Base-by-base conservation (phyloP, 2,329 filamentous ascomycete genomes). In the Zymoseptoria ardabiliae region DNA sequence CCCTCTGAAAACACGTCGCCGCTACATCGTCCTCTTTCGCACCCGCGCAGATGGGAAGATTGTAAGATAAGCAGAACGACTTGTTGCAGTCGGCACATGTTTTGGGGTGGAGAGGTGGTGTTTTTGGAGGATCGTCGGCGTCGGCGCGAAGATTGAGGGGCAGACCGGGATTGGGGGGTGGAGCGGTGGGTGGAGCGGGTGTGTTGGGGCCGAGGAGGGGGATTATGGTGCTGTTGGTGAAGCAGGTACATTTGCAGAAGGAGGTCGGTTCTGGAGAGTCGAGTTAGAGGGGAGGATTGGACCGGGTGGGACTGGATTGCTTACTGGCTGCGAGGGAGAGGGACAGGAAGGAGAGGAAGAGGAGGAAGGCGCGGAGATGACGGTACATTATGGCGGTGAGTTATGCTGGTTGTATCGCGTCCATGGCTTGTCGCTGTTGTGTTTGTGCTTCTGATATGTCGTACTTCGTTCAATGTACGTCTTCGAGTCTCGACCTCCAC, bases 161-260 rank as follows among this genome's bases (percentile, higher is more conserved):
- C 19, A 58, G 60, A 53, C 58, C 56, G 22, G 60, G 22, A 50
- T 62, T 61, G 50, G 66, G 58, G 17, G 54, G 62, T 45, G 64
- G 55, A 8, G 62, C 63, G 7, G 65, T 65, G 50, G 63, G 61
- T 22, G 17, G 50, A 53, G 50, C 50, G 21, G 50, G 50, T 17
- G 63, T 50, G 64, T 55, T 68, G 55, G 75, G 75, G 8, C 78
- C 77, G 62, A 84, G 79, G 59, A 88, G 81, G 19, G 84, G 81
- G 64, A 88, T 87, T 55, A 88, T 86, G 57, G 84, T 87, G 74
- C 81, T 85, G 70, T 88, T 87, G 55, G 79, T 79, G 74, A 84
- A 84, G 73, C 85, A 88, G 58, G 84, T 87, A 72, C 85, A 88
- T 82, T 88, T 88, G 81, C 85, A 88, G 74, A 87, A 88, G 60